Evolutionary conservation across 768 basidiomycete genomes (phyloP).

Genomic region (Pulveroboletus sp.): DNA sequence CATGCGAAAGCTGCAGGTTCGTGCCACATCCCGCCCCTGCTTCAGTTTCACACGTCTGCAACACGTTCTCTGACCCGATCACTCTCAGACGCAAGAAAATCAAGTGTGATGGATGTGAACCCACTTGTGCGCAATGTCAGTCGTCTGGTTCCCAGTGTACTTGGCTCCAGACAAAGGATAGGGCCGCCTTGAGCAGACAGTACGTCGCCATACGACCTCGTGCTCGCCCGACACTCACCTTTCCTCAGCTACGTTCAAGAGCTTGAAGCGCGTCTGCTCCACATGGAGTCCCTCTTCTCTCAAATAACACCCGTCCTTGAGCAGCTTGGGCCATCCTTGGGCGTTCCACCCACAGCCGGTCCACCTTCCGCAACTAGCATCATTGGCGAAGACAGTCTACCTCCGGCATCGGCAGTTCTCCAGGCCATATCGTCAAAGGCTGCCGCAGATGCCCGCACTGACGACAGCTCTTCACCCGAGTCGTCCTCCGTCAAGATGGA

Average conservation of each 20-base stretch:
- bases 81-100: conserved; percentile 78
- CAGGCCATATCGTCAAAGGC: conserved; percentile 37
- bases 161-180: conserved; percentile 89
- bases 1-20: conserved; percentile 85
- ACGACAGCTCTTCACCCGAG: conserved; percentile 31
- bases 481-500: conserved; percentile 35
- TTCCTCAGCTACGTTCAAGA: conserved; percentile 78
- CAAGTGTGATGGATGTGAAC: conserved; percentile 86
- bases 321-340: conserved; percentile 56
- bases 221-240: conserved; percentile 13
- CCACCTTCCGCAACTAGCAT: conserved; percentile 22
- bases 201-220: conserved; percentile 36
- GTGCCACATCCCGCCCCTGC: conserved; percentile 25
- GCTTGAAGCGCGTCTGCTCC: conserved; percentile 78
- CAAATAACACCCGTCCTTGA: conserved; percentile 79
- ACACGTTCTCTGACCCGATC: conserved; percentile 16
- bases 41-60: conserved; percentile 10
- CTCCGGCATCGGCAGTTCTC: conserved; percentile 26
- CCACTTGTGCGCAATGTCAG: conserved; percentile 78
- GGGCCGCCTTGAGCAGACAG: conserved; percentile 87
- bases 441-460: conserved; percentile 32
- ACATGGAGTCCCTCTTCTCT: conserved; percentile 83
- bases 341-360: conserved; percentile 35
- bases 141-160: conserved; percentile 74
- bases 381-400: conserved; percentile 14